Base-by-base conservation (phyloP, 1,284 basidiomycete genomes). In the Cryptococcus sp. region DNA sequence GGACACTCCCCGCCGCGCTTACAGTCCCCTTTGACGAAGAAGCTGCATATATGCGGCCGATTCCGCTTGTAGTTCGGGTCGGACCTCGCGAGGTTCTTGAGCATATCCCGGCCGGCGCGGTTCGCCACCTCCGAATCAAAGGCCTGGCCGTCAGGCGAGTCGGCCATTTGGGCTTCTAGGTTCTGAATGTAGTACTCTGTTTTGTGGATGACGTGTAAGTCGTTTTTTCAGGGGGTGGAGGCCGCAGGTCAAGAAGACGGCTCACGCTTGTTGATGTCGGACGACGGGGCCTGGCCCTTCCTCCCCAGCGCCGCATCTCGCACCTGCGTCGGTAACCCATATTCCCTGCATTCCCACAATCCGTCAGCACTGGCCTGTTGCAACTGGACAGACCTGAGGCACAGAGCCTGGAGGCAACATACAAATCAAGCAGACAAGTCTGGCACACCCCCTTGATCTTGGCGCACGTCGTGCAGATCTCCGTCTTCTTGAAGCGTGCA, bases 401-500 rank as follows among this genome's bases (percentile, higher is more conserved):
- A 33, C 28, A 9, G 8, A 47, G 18, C 38, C 4, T 36, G 4
- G 56, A 12, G 44, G 16, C 3, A 5, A 66, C 71, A 52, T 45
- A 75, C 58, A 95, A 83, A 74, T 99, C 96, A 37, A 99, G 81
- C 28, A 99, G 81, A 76, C 96, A 98, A 0, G 94, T 98, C 79
- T 98, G 96, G 79, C 96, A 99, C 43, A 96, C 90, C 70, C 98
- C 97, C 82, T 98, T 97, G 68, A 97, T 88, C 81, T 97, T 98
- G 39, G 95, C 91, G 69, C 96, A 98, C 0, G 96, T 98, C 74
- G 96, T 93, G 79, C 96, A 99, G 64, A 98, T 87, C 62, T 98
- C 95, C 4, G 96, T 99, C 67, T 92, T 91, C 81, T 98, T 98
- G 84, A 87, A 96, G 42, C 96, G 86, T 73, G 87, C 88, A 43